These are phyloP conservation scores for Gliomastix tumulicola DNA, from an alignment of 2,329 filamentous ascomycete genomes.

Conservation along the genomic window DNA sequence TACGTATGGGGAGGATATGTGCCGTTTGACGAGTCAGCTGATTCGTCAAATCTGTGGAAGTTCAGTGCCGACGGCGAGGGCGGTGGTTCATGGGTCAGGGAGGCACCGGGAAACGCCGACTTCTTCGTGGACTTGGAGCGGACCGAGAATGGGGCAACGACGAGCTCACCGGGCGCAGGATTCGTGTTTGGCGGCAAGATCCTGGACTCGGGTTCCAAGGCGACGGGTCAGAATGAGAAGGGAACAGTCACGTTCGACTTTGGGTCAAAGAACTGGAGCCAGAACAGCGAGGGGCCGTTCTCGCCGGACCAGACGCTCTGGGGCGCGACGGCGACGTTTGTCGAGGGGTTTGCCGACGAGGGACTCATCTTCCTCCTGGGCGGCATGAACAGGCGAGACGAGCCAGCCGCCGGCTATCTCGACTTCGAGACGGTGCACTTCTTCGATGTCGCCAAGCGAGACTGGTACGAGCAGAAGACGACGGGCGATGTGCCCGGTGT, in stretches of 20 bases:
- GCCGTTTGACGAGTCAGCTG: not conserved
- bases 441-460: not conserved
- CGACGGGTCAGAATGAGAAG: no score
- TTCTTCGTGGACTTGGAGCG: conserved; percentile 26
- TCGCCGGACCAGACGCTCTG: not conserved
- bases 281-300: not conserved
- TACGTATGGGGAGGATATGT: conserved; percentile 23
- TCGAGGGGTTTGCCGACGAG: not conserved
- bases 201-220: no score
- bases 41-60: conserved; percentile 18
- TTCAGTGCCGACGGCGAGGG: conserved; percentile 21
- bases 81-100: conserved; percentile 20
- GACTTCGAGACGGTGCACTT: not conserved
- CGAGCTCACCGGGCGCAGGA: conserved; percentile 15
- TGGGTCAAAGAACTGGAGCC: not conserved
- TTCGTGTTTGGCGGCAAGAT: conserved; percentile 21
- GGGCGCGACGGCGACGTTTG: not conserved
- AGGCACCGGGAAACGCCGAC: conserved; percentile 15
- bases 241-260: not conserved
- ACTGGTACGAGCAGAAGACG: not conserved
- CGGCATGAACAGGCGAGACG: not conserved
- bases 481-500: not conserved
- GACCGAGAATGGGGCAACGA: conserved; percentile 15
- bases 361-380: not conserved
- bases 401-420: not conserved